A percentile compares a stretch with the other conserved stretches of the same genome.
Evolutionary conservation across 1,284 basidiomycete genomes (phyloP).

Genomic region (Thecaphora thlaspeos): DNA sequence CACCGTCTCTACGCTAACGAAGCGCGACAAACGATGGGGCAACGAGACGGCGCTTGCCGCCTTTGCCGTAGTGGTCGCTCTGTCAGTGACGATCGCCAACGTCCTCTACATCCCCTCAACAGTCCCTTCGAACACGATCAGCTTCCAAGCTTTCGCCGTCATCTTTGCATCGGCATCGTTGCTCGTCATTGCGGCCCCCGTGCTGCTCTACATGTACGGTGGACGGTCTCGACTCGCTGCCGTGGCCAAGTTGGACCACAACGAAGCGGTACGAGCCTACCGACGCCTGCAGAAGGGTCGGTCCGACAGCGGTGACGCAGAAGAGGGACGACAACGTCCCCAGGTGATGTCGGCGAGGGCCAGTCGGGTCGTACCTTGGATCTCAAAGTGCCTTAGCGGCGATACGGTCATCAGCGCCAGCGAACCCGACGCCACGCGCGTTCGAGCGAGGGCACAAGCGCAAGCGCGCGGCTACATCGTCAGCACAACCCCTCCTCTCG

Average conservation of each 20-base stretch:
- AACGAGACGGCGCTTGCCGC: slow-evolving; percentile 25
- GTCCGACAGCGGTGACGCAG: no score
- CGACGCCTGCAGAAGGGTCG: no score
- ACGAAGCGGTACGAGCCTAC: not conserved
- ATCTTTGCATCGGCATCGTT: slow-evolving; percentile 23
- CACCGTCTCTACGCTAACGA: slow-evolving; percentile 6
- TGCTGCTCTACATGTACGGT: slow-evolving; percentile 26
- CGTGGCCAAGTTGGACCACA: slow-evolving; percentile 5
- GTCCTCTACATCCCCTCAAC: slow-evolving; percentile 11
- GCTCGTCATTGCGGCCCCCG: slow-evolving; percentile 4
- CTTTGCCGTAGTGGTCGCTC: slow-evolving; percentile 4
- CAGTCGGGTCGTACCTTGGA: not conserved
- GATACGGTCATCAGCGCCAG: no score
- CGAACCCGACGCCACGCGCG: no score
- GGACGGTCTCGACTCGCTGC: slow-evolving; percentile 10
- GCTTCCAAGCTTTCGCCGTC: slow-evolving; percentile 15
- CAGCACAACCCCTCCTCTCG: not conserved
- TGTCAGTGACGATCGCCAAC: slow-evolving; percentile 15
- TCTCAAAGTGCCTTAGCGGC: not conserved
- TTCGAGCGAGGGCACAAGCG: no score
- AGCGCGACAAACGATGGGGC: slow-evolving; percentile 24
- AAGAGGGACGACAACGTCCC: no score
- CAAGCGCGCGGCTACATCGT: no score
- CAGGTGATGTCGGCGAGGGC: not conserved
- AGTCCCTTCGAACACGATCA: slow-evolving; percentile 9